phyloP scores from a whole-genome alignment of 768 basidiomycete species.

The Tremella fuciformis region DNA sequence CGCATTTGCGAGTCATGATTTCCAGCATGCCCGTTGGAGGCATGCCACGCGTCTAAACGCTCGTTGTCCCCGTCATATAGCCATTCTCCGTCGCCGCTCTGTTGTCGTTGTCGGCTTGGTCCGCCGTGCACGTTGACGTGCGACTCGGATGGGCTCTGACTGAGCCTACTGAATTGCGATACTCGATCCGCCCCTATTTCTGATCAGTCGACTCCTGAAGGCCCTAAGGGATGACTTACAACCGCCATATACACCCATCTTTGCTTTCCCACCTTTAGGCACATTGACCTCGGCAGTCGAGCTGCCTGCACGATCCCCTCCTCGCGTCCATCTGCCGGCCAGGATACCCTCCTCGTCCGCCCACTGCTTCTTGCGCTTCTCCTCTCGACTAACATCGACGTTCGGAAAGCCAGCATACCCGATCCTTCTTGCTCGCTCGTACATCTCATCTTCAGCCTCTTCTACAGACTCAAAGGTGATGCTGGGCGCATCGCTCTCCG shows the following conservation, averaged over 20 bases:
- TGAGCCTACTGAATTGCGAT: slow-evolving; percentile 14
- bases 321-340: slow-evolving; percentile 60
- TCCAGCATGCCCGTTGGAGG: slow-evolving; percentile 5
- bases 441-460: slow-evolving; percentile 67
- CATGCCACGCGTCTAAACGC: slow-evolving; percentile 30
- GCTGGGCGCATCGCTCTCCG: slow-evolving; percentile 43
- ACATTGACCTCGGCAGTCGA: slow-evolving; percentile 56
- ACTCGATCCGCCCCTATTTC: slow-evolving; percentile 41
- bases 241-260: slow-evolving; percentile 41
- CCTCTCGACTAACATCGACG: slow-evolving; percentile 79
- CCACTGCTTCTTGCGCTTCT: slow-evolving; percentile 65
- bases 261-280: slow-evolving; percentile 25
- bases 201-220: slow-evolving; percentile 8
- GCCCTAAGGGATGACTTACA: slow-evolving; percentile 27
- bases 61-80: slow-evolving; percentile 47
- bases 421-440: slow-evolving; percentile 69
- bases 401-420: slow-evolving; percentile 87
- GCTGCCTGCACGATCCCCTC: slow-evolving; percentile 14
- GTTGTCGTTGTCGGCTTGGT: neutral
- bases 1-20: slow-evolving; percentile 14
- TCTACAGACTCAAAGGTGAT: slow-evolving; percentile 69
- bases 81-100: slow-evolving; percentile 30
- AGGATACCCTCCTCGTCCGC: slow-evolving; percentile 82
- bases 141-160: neutral
- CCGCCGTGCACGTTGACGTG: neutral